A percentile compares a stretch with the other conserved stretches of the same genome.
Conservation (phyloP, 805 yeast species). For the Jamesozyma hellenica region DNA sequence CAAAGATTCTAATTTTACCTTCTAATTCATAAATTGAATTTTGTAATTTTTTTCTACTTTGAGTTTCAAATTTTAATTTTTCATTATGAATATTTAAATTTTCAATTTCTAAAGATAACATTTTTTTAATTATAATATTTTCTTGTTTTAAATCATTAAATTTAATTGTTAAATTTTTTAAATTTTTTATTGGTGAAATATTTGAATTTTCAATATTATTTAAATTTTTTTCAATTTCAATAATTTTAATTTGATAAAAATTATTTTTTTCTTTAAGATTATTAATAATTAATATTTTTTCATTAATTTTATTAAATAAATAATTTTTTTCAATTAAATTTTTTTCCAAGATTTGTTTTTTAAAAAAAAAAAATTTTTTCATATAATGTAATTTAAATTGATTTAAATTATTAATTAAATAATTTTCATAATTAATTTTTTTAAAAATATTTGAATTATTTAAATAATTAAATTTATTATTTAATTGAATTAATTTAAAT, state of each 20-base stretch:
- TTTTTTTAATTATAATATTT: constrained; percentile 12
- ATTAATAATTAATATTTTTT: not conserved
- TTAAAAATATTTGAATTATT: constrained; percentile 1
- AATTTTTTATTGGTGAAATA: constrained; percentile 14
- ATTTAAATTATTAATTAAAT: not conserved
- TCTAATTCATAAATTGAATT: constrained; percentile 37
- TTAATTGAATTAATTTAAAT: not conserved
- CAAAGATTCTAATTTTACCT: constrained; percentile 28
- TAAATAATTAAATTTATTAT: not conserved
- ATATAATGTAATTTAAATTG: too few relatives aligned
- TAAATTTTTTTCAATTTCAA: not conserved
- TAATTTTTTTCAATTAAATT: not conserved
- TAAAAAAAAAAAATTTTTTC: too few relatives aligned
- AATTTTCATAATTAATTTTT: not conserved
- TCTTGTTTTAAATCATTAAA: constrained; percentile 5
- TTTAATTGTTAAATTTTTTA: constrained; percentile 10
- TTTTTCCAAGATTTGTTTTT: not conserved
- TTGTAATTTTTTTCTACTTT: constrained; percentile 36
- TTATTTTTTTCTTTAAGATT: constrained; percentile 1
- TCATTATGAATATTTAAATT: constrained; percentile 21
- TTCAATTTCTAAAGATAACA: constrained; percentile 16
- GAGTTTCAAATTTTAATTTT: constrained; percentile 27
- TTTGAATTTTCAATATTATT: constrained; percentile 6
- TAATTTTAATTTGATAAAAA: too few relatives aligned
- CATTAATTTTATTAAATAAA: too few relatives aligned